A percentile compares a stretch with the other conserved stretches of the same genome.
These are phyloP conservation scores for Maudiozyma humilis DNA, from an alignment of 1,139 yeast species.

Conservation along the genomic window DNA sequence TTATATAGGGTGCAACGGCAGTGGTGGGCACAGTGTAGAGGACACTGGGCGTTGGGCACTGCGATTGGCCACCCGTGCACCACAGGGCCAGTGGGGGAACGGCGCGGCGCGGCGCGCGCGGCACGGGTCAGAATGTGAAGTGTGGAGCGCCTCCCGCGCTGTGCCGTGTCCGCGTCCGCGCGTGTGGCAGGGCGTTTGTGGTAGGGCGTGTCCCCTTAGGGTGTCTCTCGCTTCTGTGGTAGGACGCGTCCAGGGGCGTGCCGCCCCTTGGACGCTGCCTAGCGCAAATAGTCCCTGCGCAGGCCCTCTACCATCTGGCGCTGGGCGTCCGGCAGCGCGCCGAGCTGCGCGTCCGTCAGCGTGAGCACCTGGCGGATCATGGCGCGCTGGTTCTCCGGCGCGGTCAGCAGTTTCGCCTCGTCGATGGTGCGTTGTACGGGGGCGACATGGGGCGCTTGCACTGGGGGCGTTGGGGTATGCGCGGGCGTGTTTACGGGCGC, in stretches of 20 bases:
- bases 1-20: no score
- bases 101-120: no score
- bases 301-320: conserved; percentile 52
- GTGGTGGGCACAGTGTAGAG: no score
- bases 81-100: no score
- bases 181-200: no score
- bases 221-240: not conserved
- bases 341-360: conserved; percentile 48
- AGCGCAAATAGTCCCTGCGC: conserved; percentile 45
- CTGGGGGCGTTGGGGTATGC: conserved; percentile 9
- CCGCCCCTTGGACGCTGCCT: not conserved
- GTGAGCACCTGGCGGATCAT: conserved; percentile 57
- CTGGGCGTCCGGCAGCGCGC: conserved; percentile 51
- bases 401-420: conserved; percentile 17
- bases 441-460: conserved; percentile 5
- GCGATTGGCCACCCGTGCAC: no score
- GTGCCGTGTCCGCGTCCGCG: no score
- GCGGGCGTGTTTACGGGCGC: not conserved
- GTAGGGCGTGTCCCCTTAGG: not conserved
- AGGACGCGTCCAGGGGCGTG: not conserved
- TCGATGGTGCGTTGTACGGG: conserved; percentile 12
- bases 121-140: no score
- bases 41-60: no score
- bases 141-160: no score
- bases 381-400: conserved; percentile 49